Base-by-base conservation (phyloP, 2,329 filamentous ascomycete genomes). In the Hypoxylon sp. region DNA sequence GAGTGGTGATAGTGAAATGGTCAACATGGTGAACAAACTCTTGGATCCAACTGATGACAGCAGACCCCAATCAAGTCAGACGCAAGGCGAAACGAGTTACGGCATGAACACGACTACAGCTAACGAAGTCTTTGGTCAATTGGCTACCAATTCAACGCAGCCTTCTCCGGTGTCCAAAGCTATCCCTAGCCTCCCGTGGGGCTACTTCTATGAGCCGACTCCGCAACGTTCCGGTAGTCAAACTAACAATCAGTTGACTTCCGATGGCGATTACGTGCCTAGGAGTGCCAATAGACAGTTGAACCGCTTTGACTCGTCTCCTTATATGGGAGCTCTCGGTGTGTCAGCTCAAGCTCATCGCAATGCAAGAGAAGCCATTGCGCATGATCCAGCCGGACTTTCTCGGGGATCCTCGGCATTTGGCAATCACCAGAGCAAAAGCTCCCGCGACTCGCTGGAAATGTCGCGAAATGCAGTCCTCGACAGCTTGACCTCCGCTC, bases 91-190 rank as follows among this genome's bases (percentile, higher is more conserved):
- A 42, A 80, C 84, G 2, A 87, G 84, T 1, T 89, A 88, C 67
- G 87, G 85, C 14, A 87, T 89, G 85, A 82, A 85, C 72, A 85
- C 83, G 8, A 75, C 80, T 2, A 86, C 84, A 6, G 84, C 86
- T 27, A 83, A 86, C 53, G 85, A 86, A 17, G 71, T 86, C 1
- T 86, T 88, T 69, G 84, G 80, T 30, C 77, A 81, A 46, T 73
- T 82, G 46, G 77, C 75, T 13, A 74, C 80, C 6, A 79, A 77
- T 64, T 77, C 78, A 2, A 64, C 77, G 31, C 72, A 78, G 64
- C 74, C 77, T 53, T 80, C 81, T 51, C 73, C 80, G 49, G 75
- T 73, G 2, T 74, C 74, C 4, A 82, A 79, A 68, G 57, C 79
- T 5, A 79, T 84, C 30, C 82, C 82, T 3, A 81, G 73, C 53